Conservation (phyloP, 331 rosid genomes). For the Dryas integrifolia region DNA sequence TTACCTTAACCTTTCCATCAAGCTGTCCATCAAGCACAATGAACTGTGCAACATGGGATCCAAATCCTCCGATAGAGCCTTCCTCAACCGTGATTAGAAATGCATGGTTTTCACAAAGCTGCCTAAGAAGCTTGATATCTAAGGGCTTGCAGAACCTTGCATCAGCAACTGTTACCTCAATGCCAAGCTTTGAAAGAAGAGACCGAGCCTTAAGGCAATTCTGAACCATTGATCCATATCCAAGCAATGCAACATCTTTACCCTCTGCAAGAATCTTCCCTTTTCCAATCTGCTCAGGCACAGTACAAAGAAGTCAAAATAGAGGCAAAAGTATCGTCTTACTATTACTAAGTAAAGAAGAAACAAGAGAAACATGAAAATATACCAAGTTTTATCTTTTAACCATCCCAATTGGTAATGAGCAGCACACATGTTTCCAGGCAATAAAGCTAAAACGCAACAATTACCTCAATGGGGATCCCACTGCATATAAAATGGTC, state of each 20-base stretch:
- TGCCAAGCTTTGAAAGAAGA: conserved; percentile 75
- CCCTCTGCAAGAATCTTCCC: conserved; percentile 84
- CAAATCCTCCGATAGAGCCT: conserved; percentile 93
- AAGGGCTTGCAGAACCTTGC: conserved; percentile 98
- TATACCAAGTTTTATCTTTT: not conserved
- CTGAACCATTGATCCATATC: conserved; percentile 93
- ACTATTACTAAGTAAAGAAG: not conserved
- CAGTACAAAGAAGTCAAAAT: conserved; percentile 1
- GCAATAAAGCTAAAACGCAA: not conserved
- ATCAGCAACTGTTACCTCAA: conserved; percentile 91
- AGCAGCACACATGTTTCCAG: not conserved
- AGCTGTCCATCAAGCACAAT: conserved; percentile 81
- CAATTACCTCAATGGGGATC: conserved; percentile 68
- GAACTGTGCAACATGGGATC: conserved; percentile 92
- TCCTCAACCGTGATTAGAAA: conserved; percentile 90
- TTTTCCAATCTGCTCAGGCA: conserved; percentile 61
- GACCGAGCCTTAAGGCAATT: conserved; percentile 80
- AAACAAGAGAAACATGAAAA: too few relatives aligned
- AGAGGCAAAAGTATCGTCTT: not conserved
- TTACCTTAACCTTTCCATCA: conserved; percentile 75
- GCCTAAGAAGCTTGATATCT: conserved; percentile 75
- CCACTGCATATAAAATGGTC: conserved; percentile 42
- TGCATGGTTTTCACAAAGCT: conserved; percentile 70
- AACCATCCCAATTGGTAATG: not conserved
- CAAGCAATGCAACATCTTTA: conserved; percentile 77